Percentiles rank a stretch among this genome's conserved stretches.
These are phyloP conservation scores for Camelina neglecta DNA, from an alignment of 345 rosid species.

Conservation along the genomic window DNA sequence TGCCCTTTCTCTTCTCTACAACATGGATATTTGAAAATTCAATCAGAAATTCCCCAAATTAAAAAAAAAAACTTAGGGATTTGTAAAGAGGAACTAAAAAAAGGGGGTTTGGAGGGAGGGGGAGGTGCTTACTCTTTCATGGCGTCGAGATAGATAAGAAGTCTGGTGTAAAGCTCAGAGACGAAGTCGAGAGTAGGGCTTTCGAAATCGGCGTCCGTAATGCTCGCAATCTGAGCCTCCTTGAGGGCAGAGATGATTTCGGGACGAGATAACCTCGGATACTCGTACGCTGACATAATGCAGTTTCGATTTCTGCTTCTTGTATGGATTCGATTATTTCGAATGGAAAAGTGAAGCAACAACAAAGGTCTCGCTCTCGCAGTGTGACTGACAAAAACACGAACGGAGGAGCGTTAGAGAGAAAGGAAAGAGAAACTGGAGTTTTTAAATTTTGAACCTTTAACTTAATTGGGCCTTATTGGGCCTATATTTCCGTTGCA, in stretches of 20 bases:
- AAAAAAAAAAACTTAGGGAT: too few species aligned
- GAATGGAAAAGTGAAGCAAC: too few species aligned
- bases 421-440: too few species aligned
- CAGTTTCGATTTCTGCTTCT: constrained; percentile 1
- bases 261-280: constrained; percentile 62
- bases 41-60: not conserved
- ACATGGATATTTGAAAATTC: too few species aligned
- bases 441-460: too few species aligned
- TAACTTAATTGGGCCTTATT: too few species aligned
- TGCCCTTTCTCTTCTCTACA: constrained; percentile 81
- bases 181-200: constrained; percentile 60
- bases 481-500: too few species aligned
- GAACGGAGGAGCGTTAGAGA: too few species aligned
- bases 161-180: constrained; percentile 62
- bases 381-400: too few species aligned
- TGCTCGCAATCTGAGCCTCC: constrained; percentile 63
- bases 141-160: constrained; percentile 69
- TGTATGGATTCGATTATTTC: not conserved
- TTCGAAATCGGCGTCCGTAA: constrained; percentile 57
- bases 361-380: too few species aligned
- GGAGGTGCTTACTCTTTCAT: constrained; percentile 57
- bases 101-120: not conserved
- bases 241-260: constrained; percentile 63
- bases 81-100: not conserved
- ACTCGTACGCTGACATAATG: constrained; percentile 75